Base-by-base conservation (phyloP, 768 basidiomycete genomes). In the Leucocoprinus sp. region DNA sequence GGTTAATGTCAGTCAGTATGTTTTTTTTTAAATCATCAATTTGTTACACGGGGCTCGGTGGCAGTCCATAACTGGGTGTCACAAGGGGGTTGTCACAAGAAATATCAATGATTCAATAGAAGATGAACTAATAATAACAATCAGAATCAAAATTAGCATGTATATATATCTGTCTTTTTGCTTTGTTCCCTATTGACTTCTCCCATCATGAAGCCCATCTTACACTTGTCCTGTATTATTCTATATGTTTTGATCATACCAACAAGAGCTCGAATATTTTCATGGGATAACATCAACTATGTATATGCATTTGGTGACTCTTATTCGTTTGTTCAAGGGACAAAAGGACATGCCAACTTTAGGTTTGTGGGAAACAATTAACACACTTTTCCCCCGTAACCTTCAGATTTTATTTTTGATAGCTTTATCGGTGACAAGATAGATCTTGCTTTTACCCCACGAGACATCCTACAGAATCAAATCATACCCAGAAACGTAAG, bases 231-330 rank as follows among this genome's bases (percentile, higher is more conserved):
- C 27, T 8, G 6, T 5, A 4, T 33, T 8, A 19, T 31, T 12
- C 17, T 42, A 12, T 28, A 29, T 14, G n/a, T 18, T 3, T 5
- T 27, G 18, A 4, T 17, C 26, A 8, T 21, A 12, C 6, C 6
- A n/a, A 2, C 37, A 35, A 29, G 8, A 8, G 43, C 43, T 5
- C 43, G n/a, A 14, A 27, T 11, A 3, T 45, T 48, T 17, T 42
- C 46, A 19, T 42, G 46, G 40, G 22, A 42, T 39, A 24, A 26
- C n/a, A 42, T 31, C 19, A 58, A 64, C 55, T 70, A 68, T 41
- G 58, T 77, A 23, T 74, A 75, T 50, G 72, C 72, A 5, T 78
- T 78, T 50, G 76, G 75, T 3, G 76, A 76, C 52, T 76, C 74
- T 2, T 78, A 76, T 50, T 69, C 75, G 0, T 76, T 76, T 48